A percentile compares a stretch with the other conserved stretches of the same genome.
Evolutionary conservation across 2,329 filamentous ascomycete genomes (phyloP).

Genomic region (Ceratocystis eucalypticola): DNA sequence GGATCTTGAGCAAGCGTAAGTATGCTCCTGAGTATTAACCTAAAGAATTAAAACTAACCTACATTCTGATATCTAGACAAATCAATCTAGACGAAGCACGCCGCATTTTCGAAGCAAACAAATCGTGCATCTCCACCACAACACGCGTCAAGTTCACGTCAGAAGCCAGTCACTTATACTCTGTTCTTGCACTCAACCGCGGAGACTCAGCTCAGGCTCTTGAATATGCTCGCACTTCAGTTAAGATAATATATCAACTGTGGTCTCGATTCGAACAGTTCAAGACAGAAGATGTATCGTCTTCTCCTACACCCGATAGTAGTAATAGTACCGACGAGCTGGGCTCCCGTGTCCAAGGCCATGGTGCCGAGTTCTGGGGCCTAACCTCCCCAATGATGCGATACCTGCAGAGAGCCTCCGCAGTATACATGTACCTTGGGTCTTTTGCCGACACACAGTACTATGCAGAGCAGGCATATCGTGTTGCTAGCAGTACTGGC

Average conservation of each 20-base stretch:
- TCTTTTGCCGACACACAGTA: conserved; percentile 79
- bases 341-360: conserved; percentile 20
- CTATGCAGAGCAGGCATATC: conserved; percentile 72
- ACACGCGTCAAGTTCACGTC: conserved; percentile 34
- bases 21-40: conserved; percentile 14
- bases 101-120: conserved; percentile 18
- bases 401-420: conserved; percentile 58
- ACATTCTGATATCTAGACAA: conserved; percentile 7
- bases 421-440: conserved; percentile 69
- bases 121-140: conserved; percentile 31
- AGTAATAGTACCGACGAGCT: conserved; percentile 15
- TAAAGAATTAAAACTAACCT: not conserved
- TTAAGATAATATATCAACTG: conserved; percentile 42
- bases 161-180: conserved; percentile 40
- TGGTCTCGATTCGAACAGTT: conserved; percentile 38
- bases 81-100: conserved; percentile 15
- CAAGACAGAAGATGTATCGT: conserved; percentile 23
- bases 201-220: conserved; percentile 48
- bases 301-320: conserved; percentile 22
- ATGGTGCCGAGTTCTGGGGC: conserved; percentile 58
- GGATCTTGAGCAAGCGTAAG: conserved; percentile 46
- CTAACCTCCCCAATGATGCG: conserved; percentile 61
- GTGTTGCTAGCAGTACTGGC: conserved; percentile 55
- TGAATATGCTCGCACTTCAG: conserved; percentile 41
- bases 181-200: conserved; percentile 48